Base-by-base conservation (phyloP, 495 filamentous ascomycete species). In the Parathielavia hyrcaniae region DNA sequence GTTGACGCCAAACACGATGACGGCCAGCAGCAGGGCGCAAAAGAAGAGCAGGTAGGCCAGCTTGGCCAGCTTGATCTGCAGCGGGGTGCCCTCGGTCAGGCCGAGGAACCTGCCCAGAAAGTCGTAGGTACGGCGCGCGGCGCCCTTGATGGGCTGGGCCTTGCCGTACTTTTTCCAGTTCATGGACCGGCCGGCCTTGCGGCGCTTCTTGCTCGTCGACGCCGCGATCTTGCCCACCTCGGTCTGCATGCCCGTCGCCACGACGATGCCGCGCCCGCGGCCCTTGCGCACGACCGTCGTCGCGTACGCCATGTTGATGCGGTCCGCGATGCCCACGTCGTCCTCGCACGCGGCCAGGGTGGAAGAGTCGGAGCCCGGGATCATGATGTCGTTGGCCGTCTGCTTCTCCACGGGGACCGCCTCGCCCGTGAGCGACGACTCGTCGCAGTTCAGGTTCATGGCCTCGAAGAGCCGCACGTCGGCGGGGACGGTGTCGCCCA, bases 221-320 rank as follows among this genome's bases (percentile, higher is more conserved):
- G 76, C 79, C 11, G 89, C 89, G 67, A 93, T 93, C 66, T 82
- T 89, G n/a, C 89, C 89, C 46, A 95, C 86, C 69, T 91, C 87
- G 1, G 89, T 95, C 53, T 76, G 67, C 89, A 92, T 92, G 11
- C 87, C 89, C n/a, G 84, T 88, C 51, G 73, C 77, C 26, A 82
- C 77, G 35, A 86, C 84, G 57, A 89, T 80, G 40, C 86, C 86
- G 40, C 78, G 75, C 34, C 79, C 86, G 55, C 85, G 83, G 35
- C 86, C 85, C 69, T 86, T 86, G 38, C 78, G 82, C 46, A 89
- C 81, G 7, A 79, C 81, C 19, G 84, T 83, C 41, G 85, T 86
- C 9, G 82, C 80, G 59, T 86, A 88, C 5, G 82, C 86, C 67
- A 89, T 81, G 64, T 88, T 89, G 58, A 81, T 73, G 26, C 86